Evolutionary conservation across 495 filamentous ascomycete species (phyloP).

Genomic region (Penicillium coprophilum): DNA sequence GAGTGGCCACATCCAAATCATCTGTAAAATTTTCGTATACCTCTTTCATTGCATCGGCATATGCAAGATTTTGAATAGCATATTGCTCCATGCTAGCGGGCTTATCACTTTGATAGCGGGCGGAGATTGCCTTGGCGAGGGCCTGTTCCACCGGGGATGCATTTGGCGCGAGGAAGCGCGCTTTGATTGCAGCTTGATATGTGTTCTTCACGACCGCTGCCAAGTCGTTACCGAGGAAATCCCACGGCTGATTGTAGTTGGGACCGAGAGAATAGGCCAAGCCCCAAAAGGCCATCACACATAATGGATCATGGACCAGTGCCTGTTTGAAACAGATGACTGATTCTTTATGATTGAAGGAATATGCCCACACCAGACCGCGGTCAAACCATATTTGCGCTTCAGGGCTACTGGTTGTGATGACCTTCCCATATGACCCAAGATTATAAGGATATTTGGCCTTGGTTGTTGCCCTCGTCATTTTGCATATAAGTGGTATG

Average conservation of each 20-base stretch:
- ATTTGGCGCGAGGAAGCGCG: constrained; percentile 28
- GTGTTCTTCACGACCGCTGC: constrained; percentile 41
- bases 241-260: constrained; percentile 74
- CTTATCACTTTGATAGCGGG: constrained; percentile 49
- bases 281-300: constrained; percentile 67
- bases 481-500: constrained; percentile 3
- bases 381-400: constrained; percentile 41
- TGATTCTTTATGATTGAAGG: constrained; percentile 41
- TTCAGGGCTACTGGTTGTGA: constrained; percentile 24
- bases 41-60: constrained; percentile 57
- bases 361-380: constrained; percentile 36
- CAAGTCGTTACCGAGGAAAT: constrained; percentile 56
- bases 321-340: constrained; percentile 59
- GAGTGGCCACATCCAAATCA: constrained; percentile 57
- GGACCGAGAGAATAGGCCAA: constrained; percentile 62
- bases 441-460: constrained; percentile 23
- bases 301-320: constrained; percentile 50
- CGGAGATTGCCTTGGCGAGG: constrained; percentile 54
- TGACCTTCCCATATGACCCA: constrained; percentile 19
- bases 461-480: not conserved
- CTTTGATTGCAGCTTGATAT: constrained; percentile 41
- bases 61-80: constrained; percentile 50
- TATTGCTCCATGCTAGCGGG: constrained; percentile 37
- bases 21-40: constrained; percentile 52
- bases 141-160: constrained; percentile 51